A percentile compares a stretch with the other conserved stretches of the same genome.
phyloP scores from a whole-genome alignment of 2,329 filamentous ascomycete species.

The Colletotrichum shisoi region DNA sequence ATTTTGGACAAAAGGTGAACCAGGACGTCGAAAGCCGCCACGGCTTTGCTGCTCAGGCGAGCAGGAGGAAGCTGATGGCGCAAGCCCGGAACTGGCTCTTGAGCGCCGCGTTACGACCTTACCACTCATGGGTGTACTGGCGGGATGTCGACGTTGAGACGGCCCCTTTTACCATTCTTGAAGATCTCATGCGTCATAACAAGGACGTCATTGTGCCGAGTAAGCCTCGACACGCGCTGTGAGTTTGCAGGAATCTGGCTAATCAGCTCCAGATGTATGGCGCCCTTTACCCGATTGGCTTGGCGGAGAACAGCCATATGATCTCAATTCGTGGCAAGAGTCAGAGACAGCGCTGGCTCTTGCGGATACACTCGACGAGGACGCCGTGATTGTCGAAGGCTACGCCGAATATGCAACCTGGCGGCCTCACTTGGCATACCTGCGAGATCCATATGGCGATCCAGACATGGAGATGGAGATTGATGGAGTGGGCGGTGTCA shows the following conservation, averaged over 20 bases:
- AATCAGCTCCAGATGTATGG: conserved; percentile 80
- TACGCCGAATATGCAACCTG: conserved; percentile 99
- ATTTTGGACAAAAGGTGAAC: conserved; percentile 97
- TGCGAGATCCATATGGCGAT: conserved; percentile 95
- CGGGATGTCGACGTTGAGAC: conserved; percentile 98
- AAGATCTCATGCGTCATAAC: conserved; percentile 98
- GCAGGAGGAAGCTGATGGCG: conserved; percentile 94
- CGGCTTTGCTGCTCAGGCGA: conserved; percentile 94
- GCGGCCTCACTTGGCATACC: conserved; percentile 94
- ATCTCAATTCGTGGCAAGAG: conserved; percentile 99
- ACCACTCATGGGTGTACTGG: conserved; percentile 99
- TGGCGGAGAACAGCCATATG: conserved; percentile 96
- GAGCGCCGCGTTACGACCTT: conserved; percentile 89
- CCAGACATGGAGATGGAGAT: conserved; percentile 99
- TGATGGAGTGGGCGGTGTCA: conserved; percentile 95
- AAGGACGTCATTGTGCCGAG: conserved; percentile 98
- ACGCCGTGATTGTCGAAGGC: conserved; percentile 97
- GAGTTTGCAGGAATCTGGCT: conserved; percentile 37
- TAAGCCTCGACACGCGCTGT: conserved; percentile 60
- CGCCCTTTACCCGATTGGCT: conserved; percentile 98
- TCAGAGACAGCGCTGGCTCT: conserved; percentile 94
- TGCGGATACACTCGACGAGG: conserved; percentile 94
- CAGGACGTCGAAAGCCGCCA: conserved; percentile 98
- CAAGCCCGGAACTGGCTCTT: conserved; percentile 97
- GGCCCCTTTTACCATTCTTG: conserved; percentile 92